These are phyloP conservation scores for Erysiphe pulchra DNA, from an alignment of 2,329 filamentous ascomycete species.

Conservation along the genomic window DNA sequence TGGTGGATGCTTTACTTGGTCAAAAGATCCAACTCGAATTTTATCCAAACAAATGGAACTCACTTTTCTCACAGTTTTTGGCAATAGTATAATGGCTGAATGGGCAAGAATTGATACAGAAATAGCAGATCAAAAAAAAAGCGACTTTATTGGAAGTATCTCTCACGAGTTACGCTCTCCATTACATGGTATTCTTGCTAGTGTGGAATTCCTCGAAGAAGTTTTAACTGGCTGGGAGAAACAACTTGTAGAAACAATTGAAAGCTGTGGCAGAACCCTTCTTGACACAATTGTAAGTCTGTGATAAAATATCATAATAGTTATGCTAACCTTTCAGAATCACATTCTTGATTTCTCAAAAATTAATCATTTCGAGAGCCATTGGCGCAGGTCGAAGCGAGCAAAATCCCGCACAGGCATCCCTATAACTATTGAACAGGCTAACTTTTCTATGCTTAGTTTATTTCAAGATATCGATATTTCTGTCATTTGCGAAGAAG, in stretches of 20 bases:
- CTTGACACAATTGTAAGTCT: constrained; percentile 15
- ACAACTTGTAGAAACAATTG: constrained; percentile 14
- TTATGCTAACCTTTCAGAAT: constrained; percentile 8
- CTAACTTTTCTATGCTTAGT: constrained; percentile 13
- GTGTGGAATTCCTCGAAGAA: constrained; percentile 22
- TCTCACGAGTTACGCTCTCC: constrained; percentile 31
- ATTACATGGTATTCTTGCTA: constrained; percentile 29
- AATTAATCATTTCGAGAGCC: constrained; percentile 14
- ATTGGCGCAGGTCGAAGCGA: constrained; percentile 10
- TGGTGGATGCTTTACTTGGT: constrained; percentile 23
- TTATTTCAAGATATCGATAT: constrained; percentile 13
- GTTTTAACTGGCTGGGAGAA: constrained; percentile 11
- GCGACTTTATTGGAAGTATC: constrained; percentile 31
- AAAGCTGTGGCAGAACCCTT: constrained; percentile 15
- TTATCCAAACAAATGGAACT: constrained; percentile 16
- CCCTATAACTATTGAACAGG: constrained; percentile 6
- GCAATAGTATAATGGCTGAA: constrained; percentile 27
- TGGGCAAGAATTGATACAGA: constrained; percentile 26
- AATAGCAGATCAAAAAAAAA: constrained; percentile 25
- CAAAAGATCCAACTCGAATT: constrained; percentile 12
- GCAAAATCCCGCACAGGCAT: constrained; percentile 1
- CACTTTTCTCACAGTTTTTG: constrained; percentile 17
- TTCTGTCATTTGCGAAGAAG: constrained; percentile 13
- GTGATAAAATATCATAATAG: background rate
- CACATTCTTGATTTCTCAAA: constrained; percentile 18